Percentiles rank a stretch among this genome's conserved stretches.
phyloP scores from a whole-genome alignment of 805 yeast genomes.

The Henningerozyma blattae region DNA sequence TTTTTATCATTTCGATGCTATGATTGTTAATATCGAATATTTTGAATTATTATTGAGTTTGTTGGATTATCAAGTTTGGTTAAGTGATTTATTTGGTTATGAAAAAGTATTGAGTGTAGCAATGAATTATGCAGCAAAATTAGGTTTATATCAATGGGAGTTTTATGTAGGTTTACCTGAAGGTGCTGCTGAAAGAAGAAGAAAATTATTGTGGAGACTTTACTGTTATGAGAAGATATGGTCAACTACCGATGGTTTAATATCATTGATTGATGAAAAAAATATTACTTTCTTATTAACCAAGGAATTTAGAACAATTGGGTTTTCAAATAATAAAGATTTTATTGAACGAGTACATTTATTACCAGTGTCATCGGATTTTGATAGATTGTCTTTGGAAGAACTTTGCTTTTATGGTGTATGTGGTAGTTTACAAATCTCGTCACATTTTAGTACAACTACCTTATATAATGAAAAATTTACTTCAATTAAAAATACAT shows the following conservation, averaged over 20 bases:
- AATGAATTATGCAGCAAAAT: conserved; percentile 11
- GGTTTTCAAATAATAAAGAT: conserved; percentile 12
- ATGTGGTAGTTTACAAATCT: conserved; percentile 9
- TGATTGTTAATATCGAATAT: conserved; percentile 11
- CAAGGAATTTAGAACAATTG: conserved; percentile 13
- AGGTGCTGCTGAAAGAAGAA: conserved; percentile 17
- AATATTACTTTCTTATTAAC: conserved; percentile 18
- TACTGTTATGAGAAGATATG: conserved; percentile 15
- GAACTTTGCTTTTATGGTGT: conserved; percentile 12
- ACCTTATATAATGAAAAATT: conserved; percentile 17
- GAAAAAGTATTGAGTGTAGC: conserved; percentile 15
- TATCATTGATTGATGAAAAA: conserved; percentile 13
- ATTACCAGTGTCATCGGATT: conserved; percentile 4
- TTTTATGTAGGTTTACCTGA: conserved; percentile 24
- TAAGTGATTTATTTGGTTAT: conserved; percentile 14
- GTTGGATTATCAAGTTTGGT: conserved; percentile 16
- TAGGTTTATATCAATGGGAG: conserved; percentile 25
- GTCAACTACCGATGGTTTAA: conserved; percentile 8
- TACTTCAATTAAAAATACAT: conserved; percentile 17
- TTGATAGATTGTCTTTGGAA: conserved; percentile 9
- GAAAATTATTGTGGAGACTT: conserved; percentile 22
- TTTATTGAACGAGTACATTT: conserved; percentile 10
- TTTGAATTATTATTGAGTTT: conserved; percentile 17
- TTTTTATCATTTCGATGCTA: conserved; percentile 9
- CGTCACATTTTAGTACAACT: conserved; percentile 10